phyloP scores from a whole-genome alignment of 805 yeast species.

The Lachancea nothofagi region DNA sequence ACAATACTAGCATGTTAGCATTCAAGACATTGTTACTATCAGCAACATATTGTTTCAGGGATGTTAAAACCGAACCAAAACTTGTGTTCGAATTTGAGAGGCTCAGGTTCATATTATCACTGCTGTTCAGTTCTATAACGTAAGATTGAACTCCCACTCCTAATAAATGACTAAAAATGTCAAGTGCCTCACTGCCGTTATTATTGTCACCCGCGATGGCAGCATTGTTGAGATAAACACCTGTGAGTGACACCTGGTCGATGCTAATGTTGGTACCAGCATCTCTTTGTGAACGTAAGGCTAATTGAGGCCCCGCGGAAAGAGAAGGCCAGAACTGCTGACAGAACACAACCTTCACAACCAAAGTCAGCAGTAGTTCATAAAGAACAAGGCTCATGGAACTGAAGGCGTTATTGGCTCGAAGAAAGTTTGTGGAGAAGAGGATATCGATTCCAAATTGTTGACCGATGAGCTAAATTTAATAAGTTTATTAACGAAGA shows the following conservation, averaged over 20 bases:
- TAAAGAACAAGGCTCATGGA: conserved; percentile 3
- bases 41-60: conserved; percentile 33
- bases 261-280: conserved; percentile 37
- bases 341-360: background rate
- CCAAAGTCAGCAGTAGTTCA: conserved; percentile 1
- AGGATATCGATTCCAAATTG: no score
- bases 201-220: conserved; percentile 28
- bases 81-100: conserved; percentile 18
- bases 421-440: background rate
- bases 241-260: conserved; percentile 37
- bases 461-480: no score
- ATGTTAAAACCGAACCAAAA: conserved; percentile 25
- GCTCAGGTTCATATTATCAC: conserved; percentile 35
- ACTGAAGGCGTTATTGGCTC: background rate
- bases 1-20: conserved; percentile 40
- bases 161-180: conserved; percentile 32
- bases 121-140: conserved; percentile 53
- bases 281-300: conserved; percentile 45
- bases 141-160: conserved; percentile 42
- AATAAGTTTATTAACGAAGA: no score
- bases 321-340: conserved; percentile 31
- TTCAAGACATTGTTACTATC: conserved; percentile 43
- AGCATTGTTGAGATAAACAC: conserved; percentile 34
- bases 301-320: conserved; percentile 31
- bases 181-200: conserved; percentile 31